Conservation (phyloP, 208 protist genomes). For the Leishmania guyanensis region DNA sequence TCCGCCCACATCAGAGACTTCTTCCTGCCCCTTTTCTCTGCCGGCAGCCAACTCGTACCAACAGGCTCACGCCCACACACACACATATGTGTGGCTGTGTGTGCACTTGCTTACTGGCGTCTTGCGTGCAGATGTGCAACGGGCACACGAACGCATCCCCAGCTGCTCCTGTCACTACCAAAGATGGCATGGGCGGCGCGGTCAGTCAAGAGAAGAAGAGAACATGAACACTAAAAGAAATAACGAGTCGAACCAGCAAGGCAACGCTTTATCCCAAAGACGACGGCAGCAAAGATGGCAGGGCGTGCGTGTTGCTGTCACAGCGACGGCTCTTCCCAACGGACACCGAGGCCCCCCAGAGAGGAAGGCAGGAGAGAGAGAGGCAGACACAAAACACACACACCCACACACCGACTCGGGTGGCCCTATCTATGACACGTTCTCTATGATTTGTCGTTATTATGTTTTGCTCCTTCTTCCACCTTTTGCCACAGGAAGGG, state of each 20-base stretch:
- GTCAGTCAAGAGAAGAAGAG: not conserved
- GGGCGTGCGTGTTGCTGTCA: not conserved
- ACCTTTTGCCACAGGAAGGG: not conserved
- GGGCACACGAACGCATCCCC: not conserved
- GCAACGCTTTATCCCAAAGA: not conserved
- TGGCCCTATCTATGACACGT: too few relatives aligned
- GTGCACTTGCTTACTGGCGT: not conserved
- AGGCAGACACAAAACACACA: too few relatives aligned
- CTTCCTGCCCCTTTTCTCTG: not conserved
- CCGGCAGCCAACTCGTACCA: not conserved
- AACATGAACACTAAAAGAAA: not conserved
- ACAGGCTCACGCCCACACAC: not conserved
- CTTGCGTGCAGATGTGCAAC: not conserved
- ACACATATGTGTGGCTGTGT: not conserved
- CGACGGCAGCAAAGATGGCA: not conserved
- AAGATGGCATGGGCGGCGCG: not conserved
- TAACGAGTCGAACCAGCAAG: not conserved
- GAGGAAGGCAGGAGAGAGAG: not conserved
- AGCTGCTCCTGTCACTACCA: not conserved
- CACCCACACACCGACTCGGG: too few relatives aligned
- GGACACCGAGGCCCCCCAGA: not conserved
- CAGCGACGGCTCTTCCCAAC: not conserved
- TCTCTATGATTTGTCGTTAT: too few relatives aligned
- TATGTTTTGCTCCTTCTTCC: not conserved
- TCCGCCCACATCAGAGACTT: not conserved